Base-by-base conservation (phyloP, 108 stramenopile species). In the Skeletonema potamos region DNA sequence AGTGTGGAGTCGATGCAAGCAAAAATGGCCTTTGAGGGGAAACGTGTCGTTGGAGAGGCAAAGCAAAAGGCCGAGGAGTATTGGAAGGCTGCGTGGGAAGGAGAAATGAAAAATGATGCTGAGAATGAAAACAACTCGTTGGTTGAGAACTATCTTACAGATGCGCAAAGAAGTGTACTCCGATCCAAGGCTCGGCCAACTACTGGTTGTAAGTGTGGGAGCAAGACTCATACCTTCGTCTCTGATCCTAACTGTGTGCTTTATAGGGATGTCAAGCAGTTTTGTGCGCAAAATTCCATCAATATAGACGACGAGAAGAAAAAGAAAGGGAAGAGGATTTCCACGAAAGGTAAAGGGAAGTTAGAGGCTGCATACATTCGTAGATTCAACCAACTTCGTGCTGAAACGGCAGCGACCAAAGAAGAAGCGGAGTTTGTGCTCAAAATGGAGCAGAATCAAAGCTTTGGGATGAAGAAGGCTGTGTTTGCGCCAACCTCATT, bases 391-490 rank as follows among this genome's bases (percentile, higher is more conserved):
- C 74, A 81, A 51, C 56, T 85, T 32, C 85, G 86, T 54, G 66
- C 56, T 0, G 85, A 84, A 22, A 60, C 65, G 11, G 81, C 81
- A 39, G 66, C 77, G 2, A 73, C 79, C 34, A 68, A 74, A 15
- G 66, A 65, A 48, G 92, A 93, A 77, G 89, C 85, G 8, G 64
- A 74, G 33, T 93, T 91, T 70, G 87, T 93, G 8, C 65, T 82
- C 12, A 63, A 85, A 27, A 93, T 93, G 92, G 92, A 93, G 74
- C 71, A 82, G 29, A 77, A 87, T 28, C 92, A 93, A 73, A 51
- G 74, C 2, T 54, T 74, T 46, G 58, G 82, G 43, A 64, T 84
- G 51, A 74, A 75, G 12, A 84, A 82, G 66, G 90, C 90, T 18
- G 75, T 93, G 8, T 81, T 87, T 66, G 81, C 88, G 33, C 92